Evolutionary conservation across 2,329 filamentous ascomycete genomes (phyloP).

Genomic region (Pestalotiopsis fici): DNA sequence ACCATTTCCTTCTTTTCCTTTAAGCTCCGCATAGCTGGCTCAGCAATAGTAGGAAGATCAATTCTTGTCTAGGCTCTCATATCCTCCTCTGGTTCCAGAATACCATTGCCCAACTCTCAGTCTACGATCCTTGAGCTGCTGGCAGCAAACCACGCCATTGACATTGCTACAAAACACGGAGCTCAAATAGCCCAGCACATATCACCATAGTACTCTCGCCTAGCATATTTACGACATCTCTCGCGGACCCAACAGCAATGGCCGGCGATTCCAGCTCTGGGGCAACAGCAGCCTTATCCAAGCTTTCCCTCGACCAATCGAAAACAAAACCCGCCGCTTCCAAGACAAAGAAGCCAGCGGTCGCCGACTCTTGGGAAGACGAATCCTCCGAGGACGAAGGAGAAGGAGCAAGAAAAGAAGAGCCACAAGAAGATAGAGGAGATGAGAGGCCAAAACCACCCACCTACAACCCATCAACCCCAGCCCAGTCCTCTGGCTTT

Average conservation of each 20-base stretch:
- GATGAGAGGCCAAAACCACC: conserved; percentile 19
- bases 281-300: conserved; percentile 25
- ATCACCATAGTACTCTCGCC: no score
- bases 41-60: no score
- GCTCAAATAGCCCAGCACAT: no score
- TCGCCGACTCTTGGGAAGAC: conserved; percentile 79
- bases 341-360: conserved; percentile 37
- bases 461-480: conserved; percentile 15
- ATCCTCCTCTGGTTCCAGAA: no score
- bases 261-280: conserved; percentile 17
- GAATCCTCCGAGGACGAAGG: conserved; percentile 52
- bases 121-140: no score
- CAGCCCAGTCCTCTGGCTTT: conserved; percentile 30
- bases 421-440: conserved; percentile 31
- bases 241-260: conserved; percentile 14
- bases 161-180: no score
- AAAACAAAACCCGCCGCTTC: conserved; percentile 15
- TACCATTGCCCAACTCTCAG: no score
- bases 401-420: conserved; percentile 35
- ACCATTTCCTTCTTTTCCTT: neutral
- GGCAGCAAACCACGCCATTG: no score
- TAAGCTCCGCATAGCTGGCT: neutral
- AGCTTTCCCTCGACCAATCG: conserved; percentile 27
- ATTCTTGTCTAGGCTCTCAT: no score
- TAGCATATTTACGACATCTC: neutral